Evolutionary conservation across 1,284 basidiomycete genomes (phyloP), one percentile per base, ranked within the genome.

Genomic region (Ganoderma lingzhi): DNA sequence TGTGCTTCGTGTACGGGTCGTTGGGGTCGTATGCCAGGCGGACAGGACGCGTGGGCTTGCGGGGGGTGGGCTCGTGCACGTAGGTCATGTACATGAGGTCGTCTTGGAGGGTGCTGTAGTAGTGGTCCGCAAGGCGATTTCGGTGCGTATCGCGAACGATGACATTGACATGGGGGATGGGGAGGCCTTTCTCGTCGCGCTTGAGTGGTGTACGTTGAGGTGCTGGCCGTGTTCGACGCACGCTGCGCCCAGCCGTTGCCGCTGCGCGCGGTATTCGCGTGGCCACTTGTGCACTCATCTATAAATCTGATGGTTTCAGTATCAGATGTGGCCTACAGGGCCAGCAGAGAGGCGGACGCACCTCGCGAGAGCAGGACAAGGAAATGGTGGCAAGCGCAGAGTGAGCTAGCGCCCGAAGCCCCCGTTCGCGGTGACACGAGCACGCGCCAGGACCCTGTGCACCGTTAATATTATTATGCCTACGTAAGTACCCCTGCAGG

Each of bases 81-180:
- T 98, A 98, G 63, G 94, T 94, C 89, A 99, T 94, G 87, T 99
- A 99, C 86, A 99, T 90, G 74, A 98, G 84, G 82, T 98, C 90
- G 76, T 96, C 92, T 30, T 91, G 88, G 68, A 99, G 87, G 10
- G 96, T 93, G 64, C 85, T 83, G 78, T 93, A 81, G 84, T 98
- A 99, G 84, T 98, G 95, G 73, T 96, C 92, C 70, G 88, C 84
- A 68, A 96, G 88, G 61, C 97, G 90, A 76, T 88, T 93, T 70
- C 88, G 85, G 62, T 94, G 91, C 59, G 93, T 94, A 76, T 93
- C 89, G 75, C 90, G 89, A 44, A 91, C 81, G 75, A 88, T 72
- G 73, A 92, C 76, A 69, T 86, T 84, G 74, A 90, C 85, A 76
- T 90, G 91, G 2, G 92, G 93, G 64, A 87, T 84, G 32, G 92